Evolutionary conservation across 805 yeast genomes (phyloP).

Genomic region (Starmerella khaoyaiensis): DNA sequence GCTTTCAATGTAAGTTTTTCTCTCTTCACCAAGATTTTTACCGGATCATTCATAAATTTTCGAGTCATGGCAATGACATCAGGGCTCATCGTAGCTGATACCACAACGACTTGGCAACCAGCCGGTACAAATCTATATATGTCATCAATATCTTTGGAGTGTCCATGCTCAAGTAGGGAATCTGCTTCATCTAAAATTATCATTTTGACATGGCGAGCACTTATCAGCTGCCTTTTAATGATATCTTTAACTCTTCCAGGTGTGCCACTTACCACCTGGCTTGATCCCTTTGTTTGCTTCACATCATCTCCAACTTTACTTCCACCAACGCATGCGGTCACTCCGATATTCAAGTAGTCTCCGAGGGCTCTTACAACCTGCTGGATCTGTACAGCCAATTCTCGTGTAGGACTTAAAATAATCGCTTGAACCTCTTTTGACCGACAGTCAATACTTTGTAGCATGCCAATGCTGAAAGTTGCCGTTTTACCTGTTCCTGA

Average conservation of each 20-base stretch:
- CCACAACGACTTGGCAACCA: slow-evolving; percentile 80
- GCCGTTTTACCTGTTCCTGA: slow-evolving; percentile 99
- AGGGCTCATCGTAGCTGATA: slow-evolving; percentile 86
- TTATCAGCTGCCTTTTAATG: slow-evolving; percentile 68
- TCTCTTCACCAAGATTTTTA: slow-evolving; percentile 83
- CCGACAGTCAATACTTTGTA: slow-evolving; percentile 69
- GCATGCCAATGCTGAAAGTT: slow-evolving; percentile 86
- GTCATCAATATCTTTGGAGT: slow-evolving; percentile 89
- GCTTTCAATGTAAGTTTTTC: slow-evolving; percentile 93
- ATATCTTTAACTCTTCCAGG: slow-evolving; percentile 93
- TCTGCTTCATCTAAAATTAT: slow-evolving; percentile 93
- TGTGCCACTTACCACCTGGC: slow-evolving; percentile 89
- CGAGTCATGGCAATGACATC: slow-evolving; percentile 86
- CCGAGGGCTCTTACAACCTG: slow-evolving; percentile 79
- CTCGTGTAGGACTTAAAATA: slow-evolving; percentile 90
- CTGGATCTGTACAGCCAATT: slow-evolving; percentile 85
- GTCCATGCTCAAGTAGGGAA: slow-evolving; percentile 83
- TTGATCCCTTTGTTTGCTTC: slow-evolving; percentile 58
- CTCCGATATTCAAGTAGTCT: slow-evolving; percentile 69
- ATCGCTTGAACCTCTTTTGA: slow-evolving; percentile 74
- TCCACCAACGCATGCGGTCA: slow-evolving; percentile 93
- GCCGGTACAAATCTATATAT: slow-evolving; percentile 75
- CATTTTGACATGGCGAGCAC: slow-evolving; percentile 70
- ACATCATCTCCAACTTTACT: slow-evolving; percentile 71
- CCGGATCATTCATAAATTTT: slow-evolving; percentile 87